Conservation (phyloP, 2,329 filamentous ascomycete genomes). For the Colletotrichum spaethianum region DNA sequence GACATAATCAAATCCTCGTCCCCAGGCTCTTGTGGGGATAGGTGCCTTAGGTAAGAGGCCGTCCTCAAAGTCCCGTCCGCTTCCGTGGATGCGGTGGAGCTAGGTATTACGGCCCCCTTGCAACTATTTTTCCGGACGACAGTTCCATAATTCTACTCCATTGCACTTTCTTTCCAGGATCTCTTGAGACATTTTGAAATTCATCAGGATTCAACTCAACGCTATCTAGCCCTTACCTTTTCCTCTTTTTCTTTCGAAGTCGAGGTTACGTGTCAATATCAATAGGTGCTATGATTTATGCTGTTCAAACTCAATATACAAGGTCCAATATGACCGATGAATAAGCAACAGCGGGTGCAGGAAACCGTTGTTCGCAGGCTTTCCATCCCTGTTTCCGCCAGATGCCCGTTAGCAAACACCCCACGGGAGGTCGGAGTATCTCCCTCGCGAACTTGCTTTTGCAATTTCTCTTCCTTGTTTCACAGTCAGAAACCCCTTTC, state of each 20-base stretch:
- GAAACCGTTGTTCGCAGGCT: neutral
- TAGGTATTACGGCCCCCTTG: slow-evolving; percentile 1
- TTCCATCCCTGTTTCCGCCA: neutral
- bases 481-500: neutral
- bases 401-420: neutral
- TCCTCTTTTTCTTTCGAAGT: neutral
- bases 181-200: neutral
- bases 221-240: neutral
- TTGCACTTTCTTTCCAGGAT: neutral
- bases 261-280: neutral
- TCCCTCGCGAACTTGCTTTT: slow-evolving; percentile 6
- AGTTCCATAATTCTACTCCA: neutral
- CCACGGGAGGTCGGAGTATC: neutral
- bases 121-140: neutral
- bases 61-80: neutral
- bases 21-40: no score
- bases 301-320: neutral
- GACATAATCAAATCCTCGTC: neutral
- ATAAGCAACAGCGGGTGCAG: slow-evolving; percentile 3
- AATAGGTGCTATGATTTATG: neutral
- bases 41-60: neutral
- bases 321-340: neutral
- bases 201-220: neutral
- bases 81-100: neutral
- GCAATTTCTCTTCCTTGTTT: neutral